These are phyloP conservation scores for Thielaviopsis euricoi DNA, from an alignment of 2,329 filamentous ascomycete species.

Conservation along the genomic window DNA sequence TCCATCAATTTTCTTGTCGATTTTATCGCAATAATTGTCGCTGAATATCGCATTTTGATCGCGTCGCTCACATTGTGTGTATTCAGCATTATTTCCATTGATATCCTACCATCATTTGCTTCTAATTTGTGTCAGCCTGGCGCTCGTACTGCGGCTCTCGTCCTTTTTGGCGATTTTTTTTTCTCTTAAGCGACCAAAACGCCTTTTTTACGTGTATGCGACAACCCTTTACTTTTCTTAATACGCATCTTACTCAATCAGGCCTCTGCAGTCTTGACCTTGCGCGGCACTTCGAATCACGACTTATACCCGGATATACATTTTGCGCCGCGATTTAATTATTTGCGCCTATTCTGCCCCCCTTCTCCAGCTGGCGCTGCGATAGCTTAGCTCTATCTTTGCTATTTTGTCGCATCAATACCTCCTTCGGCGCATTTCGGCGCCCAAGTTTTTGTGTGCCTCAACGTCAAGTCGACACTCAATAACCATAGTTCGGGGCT, in stretches of 20 bases:
- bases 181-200: background rate
- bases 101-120: background rate
- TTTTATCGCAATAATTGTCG: background rate
- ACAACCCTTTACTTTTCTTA: background rate
- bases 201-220: conserved; percentile 5
- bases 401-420: conserved; percentile 4
- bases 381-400: background rate
- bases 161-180: background rate
- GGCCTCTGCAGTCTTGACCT: background rate
- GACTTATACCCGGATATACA: background rate
- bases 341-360: background rate
- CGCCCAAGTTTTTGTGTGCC: conserved; percentile 5
- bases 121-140: background rate
- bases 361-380: background rate
- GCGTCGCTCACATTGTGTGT: background rate
- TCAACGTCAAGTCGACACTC: background rate
- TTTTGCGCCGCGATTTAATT: background rate
- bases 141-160: background rate
- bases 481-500: background rate
- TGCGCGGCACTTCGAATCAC: background rate
- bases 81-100: background rate
- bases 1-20: background rate
- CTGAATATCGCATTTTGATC: background rate
- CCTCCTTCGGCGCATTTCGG: conserved; percentile 9
- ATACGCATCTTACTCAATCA: background rate